A percentile compares a stretch with the other conserved stretches of the same genome.
These are phyloP conservation scores for Raffaelea albimanens DNA, from an alignment of 2,329 filamentous ascomycete genomes.

Conservation along the genomic window DNA sequence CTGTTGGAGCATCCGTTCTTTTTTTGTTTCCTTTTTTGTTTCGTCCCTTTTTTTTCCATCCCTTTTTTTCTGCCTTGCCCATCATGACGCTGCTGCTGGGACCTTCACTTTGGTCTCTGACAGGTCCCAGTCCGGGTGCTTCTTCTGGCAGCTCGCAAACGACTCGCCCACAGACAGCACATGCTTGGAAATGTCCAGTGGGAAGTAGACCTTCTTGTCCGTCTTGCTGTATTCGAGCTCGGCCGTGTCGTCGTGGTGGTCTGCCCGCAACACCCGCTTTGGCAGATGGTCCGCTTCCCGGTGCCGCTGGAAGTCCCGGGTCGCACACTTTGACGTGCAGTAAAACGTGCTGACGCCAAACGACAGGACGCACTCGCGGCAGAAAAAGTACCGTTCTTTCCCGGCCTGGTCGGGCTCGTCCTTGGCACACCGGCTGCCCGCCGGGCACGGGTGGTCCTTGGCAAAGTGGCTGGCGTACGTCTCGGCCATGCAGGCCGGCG, in stretches of 20 bases:
- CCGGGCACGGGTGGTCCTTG: conserved; percentile 9
- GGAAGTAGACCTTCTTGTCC: conserved; percentile 8
- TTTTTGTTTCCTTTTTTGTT: not conserved
- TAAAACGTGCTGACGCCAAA: conserved; percentile 19
- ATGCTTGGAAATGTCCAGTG: conserved; percentile 13
- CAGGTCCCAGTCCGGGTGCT: conserved; percentile 14
- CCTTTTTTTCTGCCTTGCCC: too few species aligned
- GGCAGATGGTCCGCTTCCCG: conserved; percentile 22
- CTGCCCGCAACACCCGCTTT: conserved; percentile 12
- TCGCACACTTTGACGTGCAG: conserved; percentile 22
- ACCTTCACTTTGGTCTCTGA: too few species aligned
- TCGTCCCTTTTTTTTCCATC: too few species aligned
- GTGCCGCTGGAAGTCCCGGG: conserved; percentile 21
- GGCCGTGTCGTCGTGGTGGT: conserved; percentile 11
- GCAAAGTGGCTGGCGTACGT: conserved; percentile 7
- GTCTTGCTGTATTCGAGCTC: conserved; percentile 8
- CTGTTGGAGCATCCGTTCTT: not conserved
- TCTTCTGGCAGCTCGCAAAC: conserved; percentile 11
- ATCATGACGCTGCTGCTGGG: too few species aligned
- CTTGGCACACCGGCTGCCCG: conserved; percentile 8
- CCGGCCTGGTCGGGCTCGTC: not conserved
- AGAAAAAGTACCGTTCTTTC: conserved; percentile 14
- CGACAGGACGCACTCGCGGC: conserved; percentile 21
- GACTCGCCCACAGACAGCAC: conserved; percentile 11
- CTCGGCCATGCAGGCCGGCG: conserved; percentile 9